phyloP scores from a whole-genome alignment of 176 grass and related monocot species.

The Triticum monococcum region DNA sequence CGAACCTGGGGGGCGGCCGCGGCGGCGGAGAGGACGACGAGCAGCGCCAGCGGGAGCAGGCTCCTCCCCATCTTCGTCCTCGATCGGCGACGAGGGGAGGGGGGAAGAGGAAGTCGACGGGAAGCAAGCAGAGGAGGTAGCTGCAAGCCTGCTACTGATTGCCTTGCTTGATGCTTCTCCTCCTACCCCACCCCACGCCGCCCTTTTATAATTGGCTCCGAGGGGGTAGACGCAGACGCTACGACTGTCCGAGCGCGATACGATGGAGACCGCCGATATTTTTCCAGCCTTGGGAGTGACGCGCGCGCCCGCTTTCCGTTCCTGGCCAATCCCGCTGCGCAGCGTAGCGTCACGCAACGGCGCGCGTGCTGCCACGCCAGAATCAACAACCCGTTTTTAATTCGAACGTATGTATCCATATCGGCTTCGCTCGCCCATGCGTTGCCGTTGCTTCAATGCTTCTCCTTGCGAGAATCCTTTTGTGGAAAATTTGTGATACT shows the following conservation, averaged over 20 bases:
- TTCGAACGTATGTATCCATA: not conserved
- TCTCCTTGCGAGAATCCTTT: not conserved
- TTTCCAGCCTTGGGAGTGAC: not conserved
- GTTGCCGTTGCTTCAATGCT: constrained; percentile 7
- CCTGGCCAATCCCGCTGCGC: not conserved
- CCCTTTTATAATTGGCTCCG: not conserved
- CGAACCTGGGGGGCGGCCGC: not conserved
- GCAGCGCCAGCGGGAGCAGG: not conserved
- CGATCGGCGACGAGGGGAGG: not conserved
- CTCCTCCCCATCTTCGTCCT: not conserved
- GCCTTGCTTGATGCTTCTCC: not conserved
- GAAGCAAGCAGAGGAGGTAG: not conserved
- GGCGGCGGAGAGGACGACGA: not conserved
- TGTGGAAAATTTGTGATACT: not conserved
- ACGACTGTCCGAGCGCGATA: not conserved
- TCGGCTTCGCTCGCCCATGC: not conserved
- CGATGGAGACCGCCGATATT: not conserved
- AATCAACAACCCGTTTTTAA: not conserved
- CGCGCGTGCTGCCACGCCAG: not conserved
- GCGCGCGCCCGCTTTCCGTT: not conserved
- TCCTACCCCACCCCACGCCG: not conserved
- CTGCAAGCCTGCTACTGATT: not conserved
- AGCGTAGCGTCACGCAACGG: not conserved
- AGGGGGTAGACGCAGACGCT: not conserved
- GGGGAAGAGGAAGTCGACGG: not conserved